Evolutionary conservation across 169 alveolate species (phyloP).

Genomic region (Plasmodium blacklocki): DNA sequence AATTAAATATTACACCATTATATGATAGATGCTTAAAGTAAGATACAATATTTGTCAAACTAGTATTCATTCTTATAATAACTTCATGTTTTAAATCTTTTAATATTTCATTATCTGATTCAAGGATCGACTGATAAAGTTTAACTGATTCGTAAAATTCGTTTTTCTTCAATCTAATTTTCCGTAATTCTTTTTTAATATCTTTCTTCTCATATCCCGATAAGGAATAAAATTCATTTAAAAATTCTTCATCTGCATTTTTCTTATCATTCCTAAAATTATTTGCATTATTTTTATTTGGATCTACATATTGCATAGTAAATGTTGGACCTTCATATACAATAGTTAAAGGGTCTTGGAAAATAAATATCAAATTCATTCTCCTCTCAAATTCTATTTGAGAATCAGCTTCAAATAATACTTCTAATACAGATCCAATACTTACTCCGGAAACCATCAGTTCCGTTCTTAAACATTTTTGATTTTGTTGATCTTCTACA

Average conservation of each 20-base stretch:
- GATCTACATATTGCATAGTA: constrained; percentile 81
- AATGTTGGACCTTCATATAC: constrained; percentile 88
- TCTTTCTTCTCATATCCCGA: constrained; percentile 47
- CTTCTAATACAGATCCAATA: constrained; percentile 93
- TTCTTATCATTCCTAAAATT: constrained; percentile 21
- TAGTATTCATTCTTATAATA: constrained; percentile 54
- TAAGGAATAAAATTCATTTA: constrained; percentile 46
- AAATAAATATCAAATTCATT: constrained; percentile 90
- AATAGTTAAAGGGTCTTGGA: constrained; percentile 88
- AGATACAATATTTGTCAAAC: constrained; percentile 29
- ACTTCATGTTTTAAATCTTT: constrained; percentile 67
- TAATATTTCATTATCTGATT: constrained; percentile 71
- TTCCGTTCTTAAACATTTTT: constrained; percentile 91
- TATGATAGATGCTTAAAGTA: constrained; percentile 22
- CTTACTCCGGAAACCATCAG: constrained; percentile 92
- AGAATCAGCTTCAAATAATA: constrained; percentile 89
- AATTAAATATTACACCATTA: background rate
- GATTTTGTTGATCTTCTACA: constrained; percentile 88
- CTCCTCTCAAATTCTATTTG: constrained; percentile 89
- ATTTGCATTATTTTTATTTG: constrained; percentile 33
- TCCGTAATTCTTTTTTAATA: constrained; percentile 32
- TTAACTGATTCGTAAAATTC: constrained; percentile 79
- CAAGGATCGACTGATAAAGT: constrained; percentile 80
- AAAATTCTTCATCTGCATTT: constrained; percentile 34
- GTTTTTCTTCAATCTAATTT: constrained; percentile 45